Evolutionary conservation across 1,139 yeast species (phyloP).

Genomic region (Candida sojae): DNA sequence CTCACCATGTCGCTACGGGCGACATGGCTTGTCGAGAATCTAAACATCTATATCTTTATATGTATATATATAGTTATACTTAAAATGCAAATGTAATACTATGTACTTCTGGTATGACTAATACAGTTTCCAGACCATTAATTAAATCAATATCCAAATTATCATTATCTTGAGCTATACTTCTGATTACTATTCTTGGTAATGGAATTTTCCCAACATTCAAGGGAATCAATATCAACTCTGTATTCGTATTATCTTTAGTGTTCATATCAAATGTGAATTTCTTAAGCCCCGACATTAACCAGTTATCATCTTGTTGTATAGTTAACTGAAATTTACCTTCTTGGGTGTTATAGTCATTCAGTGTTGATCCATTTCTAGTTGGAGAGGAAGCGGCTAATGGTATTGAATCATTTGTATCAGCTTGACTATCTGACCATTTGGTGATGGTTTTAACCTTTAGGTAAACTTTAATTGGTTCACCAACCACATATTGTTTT

Average conservation of each 20-base stretch:
- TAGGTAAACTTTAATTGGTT: conserved; percentile 52
- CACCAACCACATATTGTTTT: conserved; percentile 60
- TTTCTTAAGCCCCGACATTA: conserved; percentile 63
- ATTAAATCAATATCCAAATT: conserved; percentile 63
- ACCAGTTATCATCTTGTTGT: conserved; percentile 57
- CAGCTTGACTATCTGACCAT: conserved; percentile 35
- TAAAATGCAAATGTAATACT: conserved; percentile 62
- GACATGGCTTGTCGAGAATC: not conserved
- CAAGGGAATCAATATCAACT: conserved; percentile 66
- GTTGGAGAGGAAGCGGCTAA: conserved; percentile 31
- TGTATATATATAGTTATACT: too few species aligned
- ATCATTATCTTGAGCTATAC: conserved; percentile 26
- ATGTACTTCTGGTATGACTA: conserved; percentile 73
- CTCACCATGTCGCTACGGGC: too few species aligned
- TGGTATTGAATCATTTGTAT: conserved; percentile 15
- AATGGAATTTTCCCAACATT: conserved; percentile 70
- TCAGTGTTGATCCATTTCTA: conserved; percentile 5
- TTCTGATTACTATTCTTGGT: conserved; percentile 61
- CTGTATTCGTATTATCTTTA: conserved; percentile 21
- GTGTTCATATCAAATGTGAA: conserved; percentile 37
- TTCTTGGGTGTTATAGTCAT: not conserved
- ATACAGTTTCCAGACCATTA: conserved; percentile 67
- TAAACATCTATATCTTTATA: not conserved
- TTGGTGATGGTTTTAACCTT: conserved; percentile 43
- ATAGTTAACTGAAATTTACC: conserved; percentile 28